phyloP scores from a whole-genome alignment of 2,329 filamentous ascomycete species.

The Ophiocordyceps camponoti-saundersi region DNA sequence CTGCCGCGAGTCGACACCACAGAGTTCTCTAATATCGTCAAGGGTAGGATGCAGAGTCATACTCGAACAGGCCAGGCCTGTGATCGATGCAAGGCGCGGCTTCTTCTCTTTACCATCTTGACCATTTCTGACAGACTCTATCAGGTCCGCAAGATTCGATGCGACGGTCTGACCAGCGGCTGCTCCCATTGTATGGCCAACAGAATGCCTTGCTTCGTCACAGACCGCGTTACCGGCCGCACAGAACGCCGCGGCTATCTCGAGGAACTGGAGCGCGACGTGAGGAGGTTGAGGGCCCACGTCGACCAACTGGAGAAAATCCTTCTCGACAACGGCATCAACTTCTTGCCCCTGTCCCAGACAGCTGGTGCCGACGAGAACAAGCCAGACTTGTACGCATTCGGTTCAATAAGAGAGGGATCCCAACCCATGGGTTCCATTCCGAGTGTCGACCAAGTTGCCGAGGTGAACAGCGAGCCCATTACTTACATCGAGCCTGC shows the following conservation, averaged over 20 bases:
- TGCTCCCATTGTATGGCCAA: constrained; percentile 70
- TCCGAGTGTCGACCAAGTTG: no score
- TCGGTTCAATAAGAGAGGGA: no score
- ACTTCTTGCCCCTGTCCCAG: constrained; percentile 33
- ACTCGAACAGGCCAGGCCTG: constrained; percentile 67
- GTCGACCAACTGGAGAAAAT: constrained; percentile 53
- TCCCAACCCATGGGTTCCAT: no score
- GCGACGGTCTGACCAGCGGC: constrained; percentile 63
- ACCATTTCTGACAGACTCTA: not conserved
- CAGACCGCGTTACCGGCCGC: constrained; percentile 70
- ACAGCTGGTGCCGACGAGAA: not conserved
- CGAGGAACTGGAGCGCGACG: constrained; percentile 59
- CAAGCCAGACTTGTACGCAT: not conserved
- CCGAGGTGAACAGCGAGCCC: no score
- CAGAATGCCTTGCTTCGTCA: constrained; percentile 64
- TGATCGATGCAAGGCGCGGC: constrained; percentile 66
- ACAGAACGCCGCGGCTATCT: constrained; percentile 65
- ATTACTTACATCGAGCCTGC: no score
- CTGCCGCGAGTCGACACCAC: constrained; percentile 31
- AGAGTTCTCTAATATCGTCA: constrained; percentile 38
- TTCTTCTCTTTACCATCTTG: not conserved
- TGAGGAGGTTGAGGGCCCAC: constrained; percentile 46
- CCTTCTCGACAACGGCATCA: constrained; percentile 40
- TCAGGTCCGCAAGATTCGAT: constrained; percentile 71
- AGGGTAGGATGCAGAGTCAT: constrained; percentile 36